phyloP scores from a whole-genome alignment of 805 yeast species.

The Debaryomyces hansenii region DNA sequence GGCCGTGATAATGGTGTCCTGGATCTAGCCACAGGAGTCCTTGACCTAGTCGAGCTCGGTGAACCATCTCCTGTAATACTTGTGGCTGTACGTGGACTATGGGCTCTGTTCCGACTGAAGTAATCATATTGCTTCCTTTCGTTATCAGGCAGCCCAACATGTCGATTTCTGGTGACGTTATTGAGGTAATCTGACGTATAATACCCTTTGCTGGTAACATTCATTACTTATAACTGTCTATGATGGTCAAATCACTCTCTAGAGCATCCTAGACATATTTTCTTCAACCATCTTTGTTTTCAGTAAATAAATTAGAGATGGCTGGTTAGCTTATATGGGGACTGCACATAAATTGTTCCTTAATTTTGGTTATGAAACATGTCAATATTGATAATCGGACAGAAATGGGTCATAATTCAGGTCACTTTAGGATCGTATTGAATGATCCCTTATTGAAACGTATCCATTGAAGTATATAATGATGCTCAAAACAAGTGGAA shows the following conservation, averaged over 20 bases:
- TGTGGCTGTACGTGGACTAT: neutral
- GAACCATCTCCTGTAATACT: neutral
- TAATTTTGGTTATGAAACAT: neutral
- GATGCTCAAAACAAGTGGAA: no score
- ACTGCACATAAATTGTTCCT: neutral
- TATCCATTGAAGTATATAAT: no score
- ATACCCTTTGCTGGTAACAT: slow-evolving; percentile 43
- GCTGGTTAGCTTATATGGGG: neutral
- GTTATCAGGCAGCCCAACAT: neutral
- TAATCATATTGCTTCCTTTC: neutral
- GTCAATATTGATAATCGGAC: neutral
- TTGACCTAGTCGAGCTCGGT: neutral
- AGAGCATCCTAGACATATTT: no score
- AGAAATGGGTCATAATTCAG: no score
- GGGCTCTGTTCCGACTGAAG: neutral
- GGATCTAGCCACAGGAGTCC: neutral
- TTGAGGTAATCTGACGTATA: slow-evolving; percentile 37
- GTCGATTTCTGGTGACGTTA: slow-evolving; percentile 8
- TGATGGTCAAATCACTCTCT: neutral
- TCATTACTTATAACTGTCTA: slow-evolving; percentile 21
- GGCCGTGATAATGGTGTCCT: neutral
- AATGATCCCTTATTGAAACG: no score
- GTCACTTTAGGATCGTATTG: no score
- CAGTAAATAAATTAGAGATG: neutral
- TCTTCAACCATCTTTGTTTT: no score